Evolutionary conservation across 192 early-diverging fungal species (phyloP).

Genomic region (Coemansia sp.): DNA sequence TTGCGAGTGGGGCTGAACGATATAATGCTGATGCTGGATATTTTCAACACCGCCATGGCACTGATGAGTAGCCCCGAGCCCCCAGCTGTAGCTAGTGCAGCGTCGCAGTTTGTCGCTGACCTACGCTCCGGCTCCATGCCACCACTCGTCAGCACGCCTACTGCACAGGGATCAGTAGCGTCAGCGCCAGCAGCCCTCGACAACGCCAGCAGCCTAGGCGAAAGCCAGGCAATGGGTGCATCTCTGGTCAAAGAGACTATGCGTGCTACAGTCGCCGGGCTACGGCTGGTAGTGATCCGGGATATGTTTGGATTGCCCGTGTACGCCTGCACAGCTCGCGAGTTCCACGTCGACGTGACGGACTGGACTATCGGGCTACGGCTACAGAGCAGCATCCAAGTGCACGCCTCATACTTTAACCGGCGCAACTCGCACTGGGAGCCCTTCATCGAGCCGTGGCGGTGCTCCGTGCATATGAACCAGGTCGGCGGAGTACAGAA

Average conservation of each 20-base stretch:
- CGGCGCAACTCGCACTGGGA: slow-evolving; percentile 99
- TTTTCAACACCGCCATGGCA: slow-evolving; percentile 73
- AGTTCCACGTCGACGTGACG: slow-evolving; percentile 72
- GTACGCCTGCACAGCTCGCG: slow-evolving; percentile 80
- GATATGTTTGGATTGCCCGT: slow-evolving; percentile 94
- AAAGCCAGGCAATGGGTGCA: not conserved
- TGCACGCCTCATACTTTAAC: slow-evolving; percentile 94
- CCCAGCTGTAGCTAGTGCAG: not conserved
- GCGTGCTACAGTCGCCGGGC: slow-evolving; percentile 39
- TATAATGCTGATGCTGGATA: slow-evolving; percentile 75
- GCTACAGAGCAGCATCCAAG: slow-evolving; percentile 66
- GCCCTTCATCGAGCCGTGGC: slow-evolving; percentile 91
- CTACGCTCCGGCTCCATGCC: not conserved
- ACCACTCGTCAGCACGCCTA: not conserved
- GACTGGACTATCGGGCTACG: slow-evolving; percentile 82
- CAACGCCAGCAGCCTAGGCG: not conserved
- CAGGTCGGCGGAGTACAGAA: slow-evolving; percentile 27
- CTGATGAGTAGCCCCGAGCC: slow-evolving; percentile 52
- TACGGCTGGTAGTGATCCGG: slow-evolving; percentile 81
- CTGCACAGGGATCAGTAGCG: not conserved
- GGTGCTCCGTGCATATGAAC: slow-evolving; percentile 62
- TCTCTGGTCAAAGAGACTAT: slow-evolving; percentile 51
- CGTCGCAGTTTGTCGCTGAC: not conserved
- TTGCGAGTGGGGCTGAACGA: slow-evolving; percentile 88
- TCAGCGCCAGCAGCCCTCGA: not conserved